Conservation (phyloP, 2,329 filamentous ascomycete species). For the Talaromyces sp. region DNA sequence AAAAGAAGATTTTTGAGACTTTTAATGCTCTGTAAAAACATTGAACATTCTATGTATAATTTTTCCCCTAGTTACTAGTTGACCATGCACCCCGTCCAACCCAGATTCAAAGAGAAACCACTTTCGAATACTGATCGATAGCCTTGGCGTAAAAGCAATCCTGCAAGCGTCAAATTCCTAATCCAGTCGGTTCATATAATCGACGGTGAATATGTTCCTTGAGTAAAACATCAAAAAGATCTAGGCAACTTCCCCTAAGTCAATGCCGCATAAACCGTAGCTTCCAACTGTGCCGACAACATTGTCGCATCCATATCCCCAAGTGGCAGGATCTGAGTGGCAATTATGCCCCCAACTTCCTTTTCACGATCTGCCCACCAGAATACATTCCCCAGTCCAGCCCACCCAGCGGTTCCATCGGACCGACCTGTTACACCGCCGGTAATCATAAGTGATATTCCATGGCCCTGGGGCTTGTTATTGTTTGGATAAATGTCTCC, state of each 20-base stretch:
- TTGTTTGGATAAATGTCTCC: constrained; percentile 49
- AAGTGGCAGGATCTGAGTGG: constrained; percentile 50
- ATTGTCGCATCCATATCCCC: constrained; percentile 22
- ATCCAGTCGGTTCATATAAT: background rate
- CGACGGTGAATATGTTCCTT: background rate
- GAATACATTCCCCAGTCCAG: constrained; percentile 56
- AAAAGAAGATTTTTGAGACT: too few species aligned
- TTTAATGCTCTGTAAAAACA: too few species aligned
- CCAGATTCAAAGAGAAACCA: too few species aligned
- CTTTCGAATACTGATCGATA: too few species aligned
- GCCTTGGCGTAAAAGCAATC: too few species aligned
- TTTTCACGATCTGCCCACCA: constrained; percentile 62
- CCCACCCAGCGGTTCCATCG: constrained; percentile 51
- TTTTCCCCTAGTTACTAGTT: too few species aligned
- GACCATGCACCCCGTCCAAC: too few species aligned
- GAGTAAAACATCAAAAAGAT: background rate
- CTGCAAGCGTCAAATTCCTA: too few species aligned
- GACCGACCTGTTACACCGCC: constrained; percentile 51
- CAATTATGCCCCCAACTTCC: constrained; percentile 52
- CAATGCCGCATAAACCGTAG: background rate
- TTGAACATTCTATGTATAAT: too few species aligned
- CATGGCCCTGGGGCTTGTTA: constrained; percentile 58
- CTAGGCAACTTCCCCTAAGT: background rate
- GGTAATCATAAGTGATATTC: constrained; percentile 53
- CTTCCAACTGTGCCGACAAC: background rate